These are phyloP conservation scores for Lentinus brumalis DNA, from an alignment of 768 basidiomycete genomes.

Conservation along the genomic window DNA sequence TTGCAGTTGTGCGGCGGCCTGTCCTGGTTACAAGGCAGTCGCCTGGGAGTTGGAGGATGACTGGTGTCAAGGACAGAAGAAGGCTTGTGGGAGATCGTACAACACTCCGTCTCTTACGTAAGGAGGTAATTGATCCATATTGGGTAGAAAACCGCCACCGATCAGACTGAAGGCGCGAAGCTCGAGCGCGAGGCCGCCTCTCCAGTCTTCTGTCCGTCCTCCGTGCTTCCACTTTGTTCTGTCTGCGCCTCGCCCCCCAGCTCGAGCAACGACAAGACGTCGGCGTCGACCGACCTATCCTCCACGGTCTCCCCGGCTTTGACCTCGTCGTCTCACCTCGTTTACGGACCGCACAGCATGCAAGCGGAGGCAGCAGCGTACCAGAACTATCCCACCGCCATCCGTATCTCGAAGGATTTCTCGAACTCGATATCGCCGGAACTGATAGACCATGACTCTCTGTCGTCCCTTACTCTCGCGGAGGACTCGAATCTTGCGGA, in stretches of 20 bases:
- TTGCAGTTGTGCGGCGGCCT: too few species aligned
- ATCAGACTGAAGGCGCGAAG: conserved; percentile 3
- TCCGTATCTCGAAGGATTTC: conserved; percentile 19
- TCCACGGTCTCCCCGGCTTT: conserved; percentile 21
- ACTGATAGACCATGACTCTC: conserved; percentile 14
- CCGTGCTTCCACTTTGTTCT: neutral
- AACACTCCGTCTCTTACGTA: conserved; percentile 7
- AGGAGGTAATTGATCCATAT: conserved; percentile 14
- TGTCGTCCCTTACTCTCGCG: conserved; percentile 12
- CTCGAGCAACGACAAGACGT: neutral
- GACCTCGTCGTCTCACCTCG: conserved; percentile 26
- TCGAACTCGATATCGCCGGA: conserved; percentile 11
- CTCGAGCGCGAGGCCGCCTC: neutral
- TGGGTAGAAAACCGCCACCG: conserved; percentile 14
- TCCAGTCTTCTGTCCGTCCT: neutral
- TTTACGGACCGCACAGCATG: conserved; percentile 24
- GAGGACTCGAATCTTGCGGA: conserved; percentile 16
- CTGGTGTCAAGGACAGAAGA: too few species aligned
- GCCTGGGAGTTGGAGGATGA: too few species aligned
- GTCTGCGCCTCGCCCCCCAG: neutral
- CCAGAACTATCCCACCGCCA: conserved; percentile 13
- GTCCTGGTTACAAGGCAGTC: too few species aligned
- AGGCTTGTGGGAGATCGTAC: too few species aligned
- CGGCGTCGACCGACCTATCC: conserved; percentile 20
- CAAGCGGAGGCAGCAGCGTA: conserved; percentile 14